Evolutionary conservation across 192 early-diverging fungal species (phyloP), one percentile per base, ranked within the genome.

Genomic region (Diversispora eburnea): DNA sequence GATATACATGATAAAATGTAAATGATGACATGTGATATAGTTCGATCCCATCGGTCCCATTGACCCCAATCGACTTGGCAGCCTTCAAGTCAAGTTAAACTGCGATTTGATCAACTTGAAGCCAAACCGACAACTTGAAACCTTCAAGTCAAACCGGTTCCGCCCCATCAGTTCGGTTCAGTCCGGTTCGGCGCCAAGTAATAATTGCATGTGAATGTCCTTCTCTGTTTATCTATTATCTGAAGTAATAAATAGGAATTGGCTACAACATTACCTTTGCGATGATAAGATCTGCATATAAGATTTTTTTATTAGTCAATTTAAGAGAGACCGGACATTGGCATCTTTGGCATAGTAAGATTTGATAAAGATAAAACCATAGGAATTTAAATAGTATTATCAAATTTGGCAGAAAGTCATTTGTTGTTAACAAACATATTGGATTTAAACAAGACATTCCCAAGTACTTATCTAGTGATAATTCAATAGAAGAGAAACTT

Each of bases 151-250:
- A n/a, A n/a, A n/a, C n/a, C n/a, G n/a, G n/a, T n/a, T n/a, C n/a
- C n/a, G n/a, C n/a, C n/a, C n/a, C n/a, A n/a, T n/a, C n/a, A n/a
- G n/a, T n/a, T n/a, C n/a, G n/a, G n/a, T n/a, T n/a, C n/a, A n/a
- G n/a, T n/a, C n/a, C n/a, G n/a, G n/a, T n/a, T n/a, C n/a, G n/a
- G 60, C 4, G 55, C 8, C 60, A 8, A 43, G 60, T 62, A 41
- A 62, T 62, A 33, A 43, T 57, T 43, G 4, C 33, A 12, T 62
- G 4, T 62, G 60, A 62, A 62, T 33, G 60, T 62, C 60, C 60
- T 62, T 62, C 33, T 62, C 42, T 62, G 60, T 62, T 62, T 62
- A 41, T 62, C 60, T 62, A 41, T 41, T 43, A 62, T 43, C 33
- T 33, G 42, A 62, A 62, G 33, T 62, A 10, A 10, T 62, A 10